A percentile compares a stretch with the other conserved stretches of the same genome.
Evolutionary conservation across 805 yeast species (phyloP).

Genomic region (Candida parachauliodes): DNA sequence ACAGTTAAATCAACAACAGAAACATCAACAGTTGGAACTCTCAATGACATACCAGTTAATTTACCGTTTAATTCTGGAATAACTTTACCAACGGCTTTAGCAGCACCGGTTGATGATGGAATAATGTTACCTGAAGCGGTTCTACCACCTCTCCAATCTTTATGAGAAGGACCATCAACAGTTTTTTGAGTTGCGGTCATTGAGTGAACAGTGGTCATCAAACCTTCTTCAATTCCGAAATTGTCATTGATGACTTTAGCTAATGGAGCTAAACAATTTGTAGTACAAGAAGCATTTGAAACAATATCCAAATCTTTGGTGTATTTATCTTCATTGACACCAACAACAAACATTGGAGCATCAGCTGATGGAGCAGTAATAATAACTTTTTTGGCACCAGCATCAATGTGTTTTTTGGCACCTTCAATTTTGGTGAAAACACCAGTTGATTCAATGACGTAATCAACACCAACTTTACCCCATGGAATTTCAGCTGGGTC

Average conservation of each 20-base stretch:
- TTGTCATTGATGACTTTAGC: constrained; percentile 85
- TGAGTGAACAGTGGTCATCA: constrained; percentile 96
- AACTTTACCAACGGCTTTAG: constrained; percentile 96
- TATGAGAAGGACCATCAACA: constrained; percentile 95
- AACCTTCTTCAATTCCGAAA: constrained; percentile 86
- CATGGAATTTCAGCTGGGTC: constrained; percentile 88
- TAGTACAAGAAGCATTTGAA: constrained; percentile 94
- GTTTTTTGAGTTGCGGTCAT: constrained; percentile 96
- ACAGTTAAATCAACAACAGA: constrained; percentile 92
- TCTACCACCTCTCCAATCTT: constrained; percentile 99
- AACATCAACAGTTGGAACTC: constrained; percentile 92
- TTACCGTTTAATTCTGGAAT: constrained; percentile 88
- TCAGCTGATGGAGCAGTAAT: constrained; percentile 93
- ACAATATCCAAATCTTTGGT: constrained; percentile 70
- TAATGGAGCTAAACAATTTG: constrained; percentile 93
- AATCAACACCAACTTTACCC: constrained; percentile 79
- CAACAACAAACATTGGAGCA: constrained; percentile 93
- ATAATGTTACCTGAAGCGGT: constrained; percentile 94
- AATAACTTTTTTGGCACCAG: constrained; percentile 92
- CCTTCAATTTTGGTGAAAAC: constrained; percentile 81
- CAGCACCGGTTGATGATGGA: constrained; percentile 96
- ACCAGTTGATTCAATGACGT: constrained; percentile 92
- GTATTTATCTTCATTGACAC: constrained; percentile 83
- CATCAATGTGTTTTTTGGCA: constrained; percentile 79
- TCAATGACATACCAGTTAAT: constrained; percentile 89